Percentiles rank a stretch among this genome's conserved stretches.
phyloP scores from a whole-genome alignment of 257 asterid species.

The Solanum virginianum region DNA sequence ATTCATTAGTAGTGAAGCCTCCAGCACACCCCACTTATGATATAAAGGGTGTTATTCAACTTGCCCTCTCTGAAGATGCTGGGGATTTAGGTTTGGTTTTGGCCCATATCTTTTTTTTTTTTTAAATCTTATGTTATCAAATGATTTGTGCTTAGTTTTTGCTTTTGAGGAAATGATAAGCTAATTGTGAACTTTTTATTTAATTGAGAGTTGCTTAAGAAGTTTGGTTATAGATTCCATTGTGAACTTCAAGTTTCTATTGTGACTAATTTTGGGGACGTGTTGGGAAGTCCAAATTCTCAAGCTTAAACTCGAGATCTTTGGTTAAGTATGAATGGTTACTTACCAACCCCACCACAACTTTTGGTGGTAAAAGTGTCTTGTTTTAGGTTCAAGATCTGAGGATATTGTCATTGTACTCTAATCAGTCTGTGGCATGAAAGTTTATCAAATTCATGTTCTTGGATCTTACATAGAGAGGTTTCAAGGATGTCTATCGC shows the following conservation, averaged over 20 bases:
- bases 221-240: not conserved
- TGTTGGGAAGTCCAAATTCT: not conserved
- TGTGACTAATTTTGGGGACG: not conserved
- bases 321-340: not conserved
- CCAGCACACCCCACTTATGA: constrained; percentile 94
- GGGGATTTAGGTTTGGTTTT: constrained; percentile 58
- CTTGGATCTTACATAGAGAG: not conserved
- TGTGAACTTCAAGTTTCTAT: not conserved
- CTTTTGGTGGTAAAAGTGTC: not conserved
- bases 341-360: not conserved
- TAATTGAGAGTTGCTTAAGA: not conserved
- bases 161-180: not conserved
- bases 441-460: not conserved
- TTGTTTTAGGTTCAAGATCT: not conserved
- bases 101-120: not conserved
- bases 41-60: constrained; percentile 61
- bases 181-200: not conserved
- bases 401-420: not conserved
- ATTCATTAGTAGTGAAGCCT: constrained; percentile 41
- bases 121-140: not conserved
- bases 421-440: not conserved
- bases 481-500: not conserved
- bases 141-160: constrained; percentile 9
- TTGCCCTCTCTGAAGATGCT: constrained; percentile 96
- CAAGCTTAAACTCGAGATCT: not conserved